These are phyloP conservation scores for Babjeviella inositovora DNA, from an alignment of 805 yeast genomes.

Conservation along the genomic window DNA sequence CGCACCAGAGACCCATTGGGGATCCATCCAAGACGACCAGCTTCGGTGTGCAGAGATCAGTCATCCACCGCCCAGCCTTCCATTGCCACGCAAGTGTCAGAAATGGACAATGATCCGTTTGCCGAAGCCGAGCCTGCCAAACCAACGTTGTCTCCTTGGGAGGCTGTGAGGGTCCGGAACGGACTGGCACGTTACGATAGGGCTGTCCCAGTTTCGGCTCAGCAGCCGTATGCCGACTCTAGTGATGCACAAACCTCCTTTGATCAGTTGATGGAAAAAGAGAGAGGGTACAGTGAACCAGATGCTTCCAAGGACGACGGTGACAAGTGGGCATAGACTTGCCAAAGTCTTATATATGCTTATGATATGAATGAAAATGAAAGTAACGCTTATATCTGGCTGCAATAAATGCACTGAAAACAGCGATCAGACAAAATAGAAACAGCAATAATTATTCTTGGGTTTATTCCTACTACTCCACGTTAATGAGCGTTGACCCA, in stretches of 20 bases:
- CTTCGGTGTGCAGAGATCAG: too few relatives aligned
- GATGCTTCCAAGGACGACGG: not conserved
- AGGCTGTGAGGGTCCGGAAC: constrained; percentile 5
- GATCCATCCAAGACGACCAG: too few relatives aligned
- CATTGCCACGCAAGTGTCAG: too few relatives aligned
- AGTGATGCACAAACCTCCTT: constrained; percentile 1
- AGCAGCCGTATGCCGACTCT: too few relatives aligned
- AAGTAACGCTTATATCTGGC: too few relatives aligned
- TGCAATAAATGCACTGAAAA: too few relatives aligned
- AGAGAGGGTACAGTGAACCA: not conserved
- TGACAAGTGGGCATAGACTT: not conserved
- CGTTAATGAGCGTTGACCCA: not conserved
- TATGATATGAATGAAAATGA: too few relatives aligned
- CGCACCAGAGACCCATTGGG: too few relatives aligned
- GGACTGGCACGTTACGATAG: constrained; percentile 2
- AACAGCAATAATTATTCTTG: not conserved
- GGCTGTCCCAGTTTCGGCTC: too few relatives aligned
- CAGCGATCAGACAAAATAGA: too few relatives aligned
- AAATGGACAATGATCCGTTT: too few relatives aligned
- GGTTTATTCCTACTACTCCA: not conserved
- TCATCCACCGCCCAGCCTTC: not conserved
- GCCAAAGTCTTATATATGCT: too few relatives aligned
- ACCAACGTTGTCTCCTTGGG: constrained; percentile 6
- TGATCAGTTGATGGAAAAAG: constrained; percentile 1
- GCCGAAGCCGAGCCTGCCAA: not conserved